phyloP scores from a whole-genome alignment of 192 early-diverging fungal species.

The Podila epigama region DNA sequence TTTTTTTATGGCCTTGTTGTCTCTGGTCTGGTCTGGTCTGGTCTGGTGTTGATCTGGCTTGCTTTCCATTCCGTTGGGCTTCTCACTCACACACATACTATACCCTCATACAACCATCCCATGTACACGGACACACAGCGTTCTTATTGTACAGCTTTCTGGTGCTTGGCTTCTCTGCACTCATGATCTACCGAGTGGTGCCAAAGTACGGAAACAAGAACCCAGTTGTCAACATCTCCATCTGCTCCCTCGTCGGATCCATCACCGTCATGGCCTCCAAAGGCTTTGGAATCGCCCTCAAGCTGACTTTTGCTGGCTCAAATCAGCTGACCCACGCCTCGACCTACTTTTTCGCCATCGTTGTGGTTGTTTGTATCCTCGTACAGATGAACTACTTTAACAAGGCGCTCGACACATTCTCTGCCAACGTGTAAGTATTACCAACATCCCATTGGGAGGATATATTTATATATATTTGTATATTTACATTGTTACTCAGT shows the following conservation, averaged over 20 bases:
- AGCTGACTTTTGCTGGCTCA: conserved; percentile 90
- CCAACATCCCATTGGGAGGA: background rate
- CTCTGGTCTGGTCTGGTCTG: too few species aligned
- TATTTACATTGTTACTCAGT: background rate
- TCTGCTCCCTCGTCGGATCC: conserved; percentile 97
- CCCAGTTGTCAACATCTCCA: conserved; percentile 91
- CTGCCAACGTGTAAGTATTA: conserved; percentile 79
- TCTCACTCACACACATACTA: too few species aligned
- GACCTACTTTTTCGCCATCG: conserved; percentile 86
- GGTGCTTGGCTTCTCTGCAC: conserved; percentile 68
- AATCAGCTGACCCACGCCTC: conserved; percentile 92
- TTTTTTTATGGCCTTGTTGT: too few species aligned
- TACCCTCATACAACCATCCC: too few species aligned
- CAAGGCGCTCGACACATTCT: conserved; percentile 93
- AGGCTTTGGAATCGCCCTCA: conserved; percentile 92
- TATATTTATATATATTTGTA: conserved; percentile 7
- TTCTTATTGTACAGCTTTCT: conserved; percentile 83
- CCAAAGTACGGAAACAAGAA: conserved; percentile 80
- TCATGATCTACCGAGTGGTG: conserved; percentile 85
- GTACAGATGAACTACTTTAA: conserved; percentile 99
- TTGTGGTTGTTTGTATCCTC: conserved; percentile 84
- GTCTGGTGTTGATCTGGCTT: too few species aligned
- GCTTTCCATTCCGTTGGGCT: too few species aligned
- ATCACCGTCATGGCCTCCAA: conserved; percentile 92
- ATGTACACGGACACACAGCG: conserved; percentile 52